A percentile compares a stretch with the other conserved stretches of the same genome.
These are phyloP conservation scores for Kwoniella pini DNA, from an alignment of 768 basidiomycete genomes.

Conservation along the genomic window DNA sequence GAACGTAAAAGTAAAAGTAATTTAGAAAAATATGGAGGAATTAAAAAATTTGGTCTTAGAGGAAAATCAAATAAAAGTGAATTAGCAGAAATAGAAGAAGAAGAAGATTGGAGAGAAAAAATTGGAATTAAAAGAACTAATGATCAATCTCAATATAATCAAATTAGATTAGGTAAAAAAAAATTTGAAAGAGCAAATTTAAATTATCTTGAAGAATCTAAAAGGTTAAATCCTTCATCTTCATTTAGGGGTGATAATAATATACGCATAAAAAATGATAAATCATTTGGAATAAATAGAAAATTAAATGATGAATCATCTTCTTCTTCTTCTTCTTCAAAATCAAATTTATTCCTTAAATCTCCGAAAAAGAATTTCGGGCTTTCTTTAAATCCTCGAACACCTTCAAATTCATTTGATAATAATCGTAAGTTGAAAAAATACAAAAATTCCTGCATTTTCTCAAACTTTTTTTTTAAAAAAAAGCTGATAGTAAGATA, in stretches of 20 bases:
- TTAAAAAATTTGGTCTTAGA: slow-evolving; percentile 3
- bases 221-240: not conserved
- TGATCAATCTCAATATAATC: not conserved
- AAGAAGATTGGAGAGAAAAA: slow-evolving; percentile 6
- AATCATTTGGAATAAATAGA: too few species aligned
- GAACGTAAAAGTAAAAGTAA: slow-evolving; percentile 1
- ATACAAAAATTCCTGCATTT: too few species aligned
- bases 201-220: slow-evolving; percentile 8
- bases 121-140: slow-evolving; percentile 5
- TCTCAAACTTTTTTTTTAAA: too few species aligned
- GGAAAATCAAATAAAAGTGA: not conserved
- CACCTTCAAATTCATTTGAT: too few species aligned
- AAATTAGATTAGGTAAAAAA: not conserved
- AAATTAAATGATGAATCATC: too few species aligned
- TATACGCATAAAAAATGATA: too few species aligned
- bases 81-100: not conserved
- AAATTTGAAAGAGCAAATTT: slow-evolving; percentile 5
- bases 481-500: too few species aligned
- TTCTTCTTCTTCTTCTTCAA: too few species aligned
- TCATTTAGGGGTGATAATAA: too few species aligned
- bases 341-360: not conserved
- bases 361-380: slow-evolving; percentile 6
- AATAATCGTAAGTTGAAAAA: not conserved
- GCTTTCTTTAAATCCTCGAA: too few species aligned
- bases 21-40: slow-evolving; percentile 10